Percentiles rank a stretch among this genome's conserved stretches.
phyloP scores from a whole-genome alignment of 192 early-diverging fungal genomes.

The Entomortierella lignicola region DNA sequence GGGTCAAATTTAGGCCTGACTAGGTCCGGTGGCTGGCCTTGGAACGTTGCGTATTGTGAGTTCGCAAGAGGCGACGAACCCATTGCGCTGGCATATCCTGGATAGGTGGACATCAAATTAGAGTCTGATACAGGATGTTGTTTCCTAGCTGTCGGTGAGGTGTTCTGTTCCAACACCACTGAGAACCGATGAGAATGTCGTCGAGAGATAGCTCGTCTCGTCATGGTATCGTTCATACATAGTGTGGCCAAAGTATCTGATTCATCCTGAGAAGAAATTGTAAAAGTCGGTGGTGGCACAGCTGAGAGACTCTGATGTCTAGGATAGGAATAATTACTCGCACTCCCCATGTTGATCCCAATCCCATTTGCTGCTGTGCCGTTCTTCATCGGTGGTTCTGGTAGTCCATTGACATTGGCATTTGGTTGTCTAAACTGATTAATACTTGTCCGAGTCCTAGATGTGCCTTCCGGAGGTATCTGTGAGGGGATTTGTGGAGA shows the following conservation, averaged over 20 bases:
- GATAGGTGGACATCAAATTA: constrained; percentile 26
- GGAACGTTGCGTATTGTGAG: not conserved
- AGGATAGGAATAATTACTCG: not conserved
- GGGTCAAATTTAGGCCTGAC: not conserved
- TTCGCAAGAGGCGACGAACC: not conserved
- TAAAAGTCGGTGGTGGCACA: constrained; percentile 8
- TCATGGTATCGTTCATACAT: constrained; percentile 40
- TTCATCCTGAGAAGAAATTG: constrained; percentile 16
- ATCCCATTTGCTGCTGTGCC: too few relatives aligned
- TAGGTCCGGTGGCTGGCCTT: not conserved
- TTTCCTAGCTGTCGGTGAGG: constrained; percentile 23
- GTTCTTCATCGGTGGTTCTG: not conserved
- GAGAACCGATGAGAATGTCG: constrained; percentile 33
- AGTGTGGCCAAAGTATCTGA: constrained; percentile 36
- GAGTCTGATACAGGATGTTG: constrained; percentile 25
- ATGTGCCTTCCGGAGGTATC: not conserved
- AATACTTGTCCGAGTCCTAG: constrained; percentile 2
- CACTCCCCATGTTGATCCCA: too few relatives aligned
- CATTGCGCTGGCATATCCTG: constrained; percentile 12
- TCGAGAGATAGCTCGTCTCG: constrained; percentile 28
- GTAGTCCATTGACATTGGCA: not conserved
- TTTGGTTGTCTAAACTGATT: not conserved
- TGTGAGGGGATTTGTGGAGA: too few relatives aligned
- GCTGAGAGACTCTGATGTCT: not conserved
- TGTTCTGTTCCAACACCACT: not conserved